Base-by-base conservation (phyloP, 2,329 filamentous ascomycete genomes). In the Diaporthe vaccinii region DNA sequence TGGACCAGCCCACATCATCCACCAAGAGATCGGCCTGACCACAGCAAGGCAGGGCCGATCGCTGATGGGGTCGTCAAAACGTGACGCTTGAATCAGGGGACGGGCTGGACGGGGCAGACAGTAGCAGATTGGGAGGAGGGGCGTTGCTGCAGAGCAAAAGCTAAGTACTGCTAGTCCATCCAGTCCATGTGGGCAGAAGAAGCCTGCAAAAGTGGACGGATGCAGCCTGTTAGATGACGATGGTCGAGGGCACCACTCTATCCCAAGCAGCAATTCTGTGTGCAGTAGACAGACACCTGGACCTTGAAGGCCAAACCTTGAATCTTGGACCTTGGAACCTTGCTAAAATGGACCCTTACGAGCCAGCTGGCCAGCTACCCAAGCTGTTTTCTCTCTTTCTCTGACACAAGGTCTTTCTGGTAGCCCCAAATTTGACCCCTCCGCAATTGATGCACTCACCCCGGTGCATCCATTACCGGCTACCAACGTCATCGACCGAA, bases 61-160 rank as follows among this genome's bases (percentile, higher is more conserved):
- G 59, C 59, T 65, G 59, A 65, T 53, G 65, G 65, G 46, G 31
- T 53, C 46, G 44, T 68, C 49, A 69, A 69, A 39, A 69, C 65
- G 49, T 22, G 65, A 69, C 65, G 31, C 65, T 41, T 69, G 65
- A 53, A 69, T 69, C 65, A 68, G 46, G 62, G 62, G 62, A 36
- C 28, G 25, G n/a, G 41, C 59, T 46, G 59, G 34, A 44, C 15
- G 36, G 59, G 8, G 12, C 20, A 9, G 34, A 44, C 58, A 2
- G 20, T 31, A 8, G 34, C 3, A 59, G 57, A 41, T 61, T 34
- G 53, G 53, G 53, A 34, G 58, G 57, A 58, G 31, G 57, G 57
- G 34, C 34, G 57, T 59, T 39, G 34, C 57, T 39, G 57, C 51
- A 59, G 34, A 22, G 36, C 8, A 39, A 59, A 61, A 41, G 58